Percentiles rank a stretch among this genome's conserved stretches.
Evolutionary conservation across 306 rosid species (phyloP).

Genomic region (Cucumis hystrix): DNA sequence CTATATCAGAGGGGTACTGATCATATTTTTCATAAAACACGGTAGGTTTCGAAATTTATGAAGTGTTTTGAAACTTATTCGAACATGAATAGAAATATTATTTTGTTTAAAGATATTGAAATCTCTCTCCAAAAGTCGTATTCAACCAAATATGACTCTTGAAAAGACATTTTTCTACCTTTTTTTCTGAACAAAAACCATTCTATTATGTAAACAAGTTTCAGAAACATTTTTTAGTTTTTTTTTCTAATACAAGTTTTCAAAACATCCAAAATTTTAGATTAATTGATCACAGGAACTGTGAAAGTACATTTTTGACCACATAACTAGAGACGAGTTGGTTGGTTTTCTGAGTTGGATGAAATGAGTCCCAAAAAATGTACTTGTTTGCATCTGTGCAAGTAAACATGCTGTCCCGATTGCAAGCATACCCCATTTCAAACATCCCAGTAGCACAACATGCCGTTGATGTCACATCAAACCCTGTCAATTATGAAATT

Average conservation of each 20-base stretch:
- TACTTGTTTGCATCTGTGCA: conserved; percentile 34
- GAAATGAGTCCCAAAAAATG: conserved; percentile 48
- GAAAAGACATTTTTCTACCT: background rate
- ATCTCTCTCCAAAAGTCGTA: background rate
- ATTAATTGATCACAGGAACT: conserved; percentile 12
- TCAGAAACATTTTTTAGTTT: too few species aligned
- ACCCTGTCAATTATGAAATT: conserved; percentile 6
- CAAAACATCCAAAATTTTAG: background rate
- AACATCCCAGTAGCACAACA: conserved; percentile 38
- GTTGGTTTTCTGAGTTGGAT: conserved; percentile 33
- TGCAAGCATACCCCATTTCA: conserved; percentile 48
- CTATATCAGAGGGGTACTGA: background rate
- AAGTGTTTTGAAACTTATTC: background rate
- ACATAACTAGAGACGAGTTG: conserved; percentile 17
- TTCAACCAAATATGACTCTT: background rate
- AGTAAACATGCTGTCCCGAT: conserved; percentile 14
- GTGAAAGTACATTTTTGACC: conserved; percentile 4
- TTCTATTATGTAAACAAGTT: background rate
- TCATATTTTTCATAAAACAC: background rate
- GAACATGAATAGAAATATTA: background rate
- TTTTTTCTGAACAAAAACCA: background rate
- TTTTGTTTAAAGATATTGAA: background rate
- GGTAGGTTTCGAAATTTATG: background rate
- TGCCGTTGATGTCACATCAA: conserved; percentile 22
- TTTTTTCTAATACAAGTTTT: background rate